Evolutionary conservation across 371 early-diverging fungal genomes (phyloP).

Genomic region (Saksenaea oblongispora): DNA sequence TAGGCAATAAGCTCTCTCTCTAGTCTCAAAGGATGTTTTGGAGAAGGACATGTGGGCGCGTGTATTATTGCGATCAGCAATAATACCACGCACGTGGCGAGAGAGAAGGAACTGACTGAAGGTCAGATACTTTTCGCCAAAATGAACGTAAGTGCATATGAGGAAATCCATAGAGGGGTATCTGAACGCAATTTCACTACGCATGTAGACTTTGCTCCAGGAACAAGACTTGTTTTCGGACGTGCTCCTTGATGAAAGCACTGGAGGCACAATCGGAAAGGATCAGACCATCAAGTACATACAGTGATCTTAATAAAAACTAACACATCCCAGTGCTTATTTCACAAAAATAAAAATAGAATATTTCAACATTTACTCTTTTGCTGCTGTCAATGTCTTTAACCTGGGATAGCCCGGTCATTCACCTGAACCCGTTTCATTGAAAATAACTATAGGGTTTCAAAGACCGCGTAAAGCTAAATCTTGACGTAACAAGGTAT

Average conservation of each 20-base stretch:
- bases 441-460: too few relatives aligned
- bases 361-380: too few relatives aligned
- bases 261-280: not conserved
- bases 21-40: not conserved
- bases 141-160: conserved; percentile 11
- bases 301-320: too few relatives aligned
- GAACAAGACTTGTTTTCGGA: not conserved
- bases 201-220: not conserved
- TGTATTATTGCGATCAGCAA: conserved; percentile 6
- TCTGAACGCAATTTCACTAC: not conserved
- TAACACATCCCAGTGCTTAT: too few relatives aligned
- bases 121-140: conserved; percentile 6
- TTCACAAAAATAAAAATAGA: too few relatives aligned
- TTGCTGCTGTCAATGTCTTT: too few relatives aligned
- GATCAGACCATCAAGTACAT: not conserved
- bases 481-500: too few relatives aligned
- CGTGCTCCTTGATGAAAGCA: not conserved
- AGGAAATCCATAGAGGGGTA: not conserved
- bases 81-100: conserved; percentile 12
- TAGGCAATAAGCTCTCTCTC: conserved; percentile 11
- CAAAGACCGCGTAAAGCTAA: too few relatives aligned
- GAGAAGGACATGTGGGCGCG: not conserved
- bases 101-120: conserved; percentile 13
- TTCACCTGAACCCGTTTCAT: too few relatives aligned
- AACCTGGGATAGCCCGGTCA: too few relatives aligned